Evolutionary conservation across 345 rosid genomes (phyloP), one percentile per base, ranked within the genome.

Genomic region (Cochlearia excelsa): DNA sequence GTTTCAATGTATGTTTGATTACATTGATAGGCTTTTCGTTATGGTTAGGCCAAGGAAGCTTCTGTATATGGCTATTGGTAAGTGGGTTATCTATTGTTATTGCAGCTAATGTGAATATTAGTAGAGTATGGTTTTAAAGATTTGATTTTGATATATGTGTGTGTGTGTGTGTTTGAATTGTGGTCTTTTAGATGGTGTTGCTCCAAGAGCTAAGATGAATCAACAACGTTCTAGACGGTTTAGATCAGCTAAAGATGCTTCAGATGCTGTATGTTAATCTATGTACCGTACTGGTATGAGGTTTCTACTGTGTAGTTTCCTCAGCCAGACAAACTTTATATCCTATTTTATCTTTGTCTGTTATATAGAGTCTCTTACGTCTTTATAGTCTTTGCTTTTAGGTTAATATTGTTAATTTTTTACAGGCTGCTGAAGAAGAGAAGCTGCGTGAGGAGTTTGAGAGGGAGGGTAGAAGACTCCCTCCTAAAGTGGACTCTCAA

Each of bases 191-290:
- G 99, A 94, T 79, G 97, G 99, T 64, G 99, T 94, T 40, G 99
- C 97, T n/a, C 99, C 97, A 44, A 83, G 99, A 69, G 99, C 97
- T 9, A 90, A 94, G 74, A 94, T 94, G 96, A 94, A 94, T 65
- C 97, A 90, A 72, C 99, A 94, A 61, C 79, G 97, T 3, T 87
- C 97, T 45, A 85, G 97, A 81, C 87, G 97, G 56, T 94, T 94
- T 72, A 82, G 97, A 71, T 84, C 99, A 6, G 97, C 97, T 58
- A 87, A 94, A 80, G 99, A 94, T 80, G 92, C 96, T 38, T 75
- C 83, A 6, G 96, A 87, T 46, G 88, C 83, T 66, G 96, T 94
- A 79, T 72, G 90, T 81, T 35, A 43, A 69, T 67, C 60, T 71
- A 9, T 59, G 55, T 56, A 39, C 47, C 67, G 23, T 47, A 40